These are phyloP conservation scores for Scedosporium aurantiacum DNA, from an alignment of 2,329 filamentous ascomycete species.

Conservation along the genomic window DNA sequence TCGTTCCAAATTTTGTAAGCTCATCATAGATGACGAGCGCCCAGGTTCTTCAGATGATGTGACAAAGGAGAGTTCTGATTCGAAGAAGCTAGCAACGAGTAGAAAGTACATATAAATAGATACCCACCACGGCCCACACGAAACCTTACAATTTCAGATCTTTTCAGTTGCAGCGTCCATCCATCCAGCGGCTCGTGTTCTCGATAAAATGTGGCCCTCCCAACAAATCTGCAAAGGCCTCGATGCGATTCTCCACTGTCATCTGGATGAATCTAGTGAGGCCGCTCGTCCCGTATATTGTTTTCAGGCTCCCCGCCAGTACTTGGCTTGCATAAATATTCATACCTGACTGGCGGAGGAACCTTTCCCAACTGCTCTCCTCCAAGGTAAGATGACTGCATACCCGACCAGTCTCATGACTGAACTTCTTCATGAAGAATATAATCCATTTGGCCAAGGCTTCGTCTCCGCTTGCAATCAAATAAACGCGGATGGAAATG, in stretches of 20 bases:
- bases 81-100: not conserved
- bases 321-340: slow-evolving; percentile 26
- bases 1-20: not conserved
- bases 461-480: slow-evolving; percentile 37
- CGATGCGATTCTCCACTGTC: slow-evolving; percentile 15
- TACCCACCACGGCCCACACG: not conserved
- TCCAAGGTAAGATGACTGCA: slow-evolving; percentile 24
- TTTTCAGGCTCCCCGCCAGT: slow-evolving; percentile 16
- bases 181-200: not conserved
- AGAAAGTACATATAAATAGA: not conserved
- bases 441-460: slow-evolving; percentile 45
- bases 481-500: slow-evolving; percentile 27
- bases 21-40: not conserved
- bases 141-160: not conserved
- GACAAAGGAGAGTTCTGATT: too few relatives aligned
- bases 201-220: slow-evolving; percentile 11
- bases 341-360: slow-evolving; percentile 23
- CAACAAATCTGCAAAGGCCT: slow-evolving; percentile 16
- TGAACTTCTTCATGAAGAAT: slow-evolving; percentile 37
- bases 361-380: slow-evolving; percentile 29
- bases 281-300: slow-evolving; percentile 16
- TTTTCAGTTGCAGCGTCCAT: too few relatives aligned
- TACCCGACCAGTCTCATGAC: slow-evolving; percentile 14
- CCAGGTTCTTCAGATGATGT: not conserved
- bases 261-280: slow-evolving; percentile 21